A percentile compares a stretch with the other conserved stretches of the same genome.
These are phyloP conservation scores for Colletotrichum lentis DNA, from an alignment of 2,329 filamentous ascomycete genomes.

Conservation along the genomic window DNA sequence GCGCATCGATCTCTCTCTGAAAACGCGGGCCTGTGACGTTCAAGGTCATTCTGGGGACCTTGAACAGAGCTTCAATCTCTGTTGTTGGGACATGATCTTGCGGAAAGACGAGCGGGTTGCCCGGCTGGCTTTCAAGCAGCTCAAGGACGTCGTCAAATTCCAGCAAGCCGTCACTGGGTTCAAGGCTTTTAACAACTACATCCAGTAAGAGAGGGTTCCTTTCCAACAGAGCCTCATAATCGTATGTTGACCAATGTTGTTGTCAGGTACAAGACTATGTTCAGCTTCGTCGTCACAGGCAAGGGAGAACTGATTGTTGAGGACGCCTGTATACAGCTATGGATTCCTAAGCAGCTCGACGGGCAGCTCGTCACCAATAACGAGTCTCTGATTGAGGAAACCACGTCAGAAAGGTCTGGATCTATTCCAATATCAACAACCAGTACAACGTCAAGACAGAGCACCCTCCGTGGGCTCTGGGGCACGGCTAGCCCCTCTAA, in stretches of 20 bases:
- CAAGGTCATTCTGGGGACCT: too few relatives aligned
- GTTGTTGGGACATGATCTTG: constrained; percentile 43
- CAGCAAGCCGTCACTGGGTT: constrained; percentile 48
- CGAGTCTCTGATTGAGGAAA: constrained; percentile 10
- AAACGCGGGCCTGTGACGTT: too few relatives aligned
- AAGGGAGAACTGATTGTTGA: constrained; percentile 40
- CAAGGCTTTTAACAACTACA: constrained; percentile 44
- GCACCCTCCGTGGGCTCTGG: constrained; percentile 9
- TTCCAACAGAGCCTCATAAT: neutral
- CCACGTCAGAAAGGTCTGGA: neutral
- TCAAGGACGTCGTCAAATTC: constrained; percentile 45
- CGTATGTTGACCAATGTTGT: neutral
- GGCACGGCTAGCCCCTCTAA: neutral
- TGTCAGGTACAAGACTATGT: constrained; percentile 36
- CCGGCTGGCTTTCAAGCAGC: constrained; percentile 42
- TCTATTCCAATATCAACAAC: neutral
- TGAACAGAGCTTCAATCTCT: too few relatives aligned
- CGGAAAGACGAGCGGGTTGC: constrained; percentile 45
- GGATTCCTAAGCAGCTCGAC: constrained; percentile 44
- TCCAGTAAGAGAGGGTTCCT: constrained; percentile 38
- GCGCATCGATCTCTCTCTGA: too few relatives aligned
- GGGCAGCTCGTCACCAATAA: constrained; percentile 42
- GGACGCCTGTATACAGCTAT: constrained; percentile 46
- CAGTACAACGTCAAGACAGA: constrained; percentile 13
- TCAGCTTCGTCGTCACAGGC: too few relatives aligned